phyloP scores from a whole-genome alignment of 306 rosid genomes.

The Carpinus fangiana region DNA sequence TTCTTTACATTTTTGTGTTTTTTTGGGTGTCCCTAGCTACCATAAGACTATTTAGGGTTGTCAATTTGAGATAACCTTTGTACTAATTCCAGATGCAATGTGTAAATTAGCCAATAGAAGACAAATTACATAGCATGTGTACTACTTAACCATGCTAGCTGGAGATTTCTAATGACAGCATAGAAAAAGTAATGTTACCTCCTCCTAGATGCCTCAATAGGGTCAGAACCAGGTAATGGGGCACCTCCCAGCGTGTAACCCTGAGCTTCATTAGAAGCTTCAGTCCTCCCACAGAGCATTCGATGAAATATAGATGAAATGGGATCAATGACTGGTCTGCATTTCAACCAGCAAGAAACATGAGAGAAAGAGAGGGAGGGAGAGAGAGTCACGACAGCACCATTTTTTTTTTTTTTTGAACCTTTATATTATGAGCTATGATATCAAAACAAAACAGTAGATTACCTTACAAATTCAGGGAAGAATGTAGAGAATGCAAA shows the following conservation, averaged over 20 bases:
- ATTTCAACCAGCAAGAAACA: slow-evolving; percentile 28
- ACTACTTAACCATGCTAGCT: not conserved
- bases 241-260: slow-evolving; percentile 56
- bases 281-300: slow-evolving; percentile 83
- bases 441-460: slow-evolving; percentile 8
- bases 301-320: slow-evolving; percentile 79
- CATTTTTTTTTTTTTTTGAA: not conserved
- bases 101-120: not conserved
- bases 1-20: not conserved
- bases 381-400: slow-evolving; percentile 17
- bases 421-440: not conserved
- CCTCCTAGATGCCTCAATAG: slow-evolving; percentile 90
- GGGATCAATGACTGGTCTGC: slow-evolving; percentile 86
- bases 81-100: not conserved
- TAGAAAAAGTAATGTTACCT: slow-evolving; percentile 52
- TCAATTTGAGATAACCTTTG: not conserved
- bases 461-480: slow-evolving; percentile 81
- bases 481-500: slow-evolving; percentile 90
- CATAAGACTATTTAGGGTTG: not conserved
- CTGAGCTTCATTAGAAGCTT: slow-evolving; percentile 44
- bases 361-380: not conserved
- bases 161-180: not conserved
- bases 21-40: not conserved
- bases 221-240: slow-evolving; percentile 85
- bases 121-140: not conserved